Percentiles rank a stretch among this genome's conserved stretches.
Evolutionary conservation across 2,329 filamentous ascomycete genomes (phyloP).

Genomic region (Fusarium citri): DNA sequence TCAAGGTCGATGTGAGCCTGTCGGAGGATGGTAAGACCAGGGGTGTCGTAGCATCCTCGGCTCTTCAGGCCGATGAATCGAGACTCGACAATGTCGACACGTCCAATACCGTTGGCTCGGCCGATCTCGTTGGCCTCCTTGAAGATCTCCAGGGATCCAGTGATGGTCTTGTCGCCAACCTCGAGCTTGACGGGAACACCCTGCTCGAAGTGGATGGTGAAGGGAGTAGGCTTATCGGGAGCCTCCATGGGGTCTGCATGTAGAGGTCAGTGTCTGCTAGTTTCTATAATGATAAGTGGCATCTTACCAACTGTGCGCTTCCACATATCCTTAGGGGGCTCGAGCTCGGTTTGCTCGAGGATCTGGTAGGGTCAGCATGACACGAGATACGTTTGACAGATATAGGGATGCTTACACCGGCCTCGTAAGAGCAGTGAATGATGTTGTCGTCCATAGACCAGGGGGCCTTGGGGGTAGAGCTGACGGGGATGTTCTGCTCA

Average conservation of each 20-base stretch:
- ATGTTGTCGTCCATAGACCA: conserved; percentile 65
- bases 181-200: conserved; percentile 74
- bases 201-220: conserved; percentile 74
- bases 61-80: conserved; percentile 35
- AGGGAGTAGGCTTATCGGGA: conserved; percentile 72
- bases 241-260: conserved; percentile 67
- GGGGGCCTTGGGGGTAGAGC: conserved; percentile 77
- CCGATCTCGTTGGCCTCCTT: conserved; percentile 66
- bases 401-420: conserved; percentile 3
- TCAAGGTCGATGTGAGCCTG: conserved; percentile 59
- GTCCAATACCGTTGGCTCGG: conserved; percentile 34
- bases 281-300: accelerated
- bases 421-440: conserved; percentile 35
- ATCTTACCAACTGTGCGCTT: conserved; percentile 60
- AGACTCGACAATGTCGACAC: conserved; percentile 41
- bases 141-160: conserved; percentile 74
- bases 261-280: not conserved
- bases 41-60: conserved; percentile 32
- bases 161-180: conserved; percentile 65
- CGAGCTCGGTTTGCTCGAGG: conserved; percentile 63
- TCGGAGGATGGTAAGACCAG: conserved; percentile 38
- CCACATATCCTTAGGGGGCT: conserved; percentile 78
- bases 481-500: conserved; percentile 75
- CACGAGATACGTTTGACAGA: accelerated
- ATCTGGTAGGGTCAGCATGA: not conserved